These are phyloP conservation scores for Lineolata rhizophorae DNA, from an alignment of 495 filamentous ascomycete species.

Conservation along the genomic window DNA sequence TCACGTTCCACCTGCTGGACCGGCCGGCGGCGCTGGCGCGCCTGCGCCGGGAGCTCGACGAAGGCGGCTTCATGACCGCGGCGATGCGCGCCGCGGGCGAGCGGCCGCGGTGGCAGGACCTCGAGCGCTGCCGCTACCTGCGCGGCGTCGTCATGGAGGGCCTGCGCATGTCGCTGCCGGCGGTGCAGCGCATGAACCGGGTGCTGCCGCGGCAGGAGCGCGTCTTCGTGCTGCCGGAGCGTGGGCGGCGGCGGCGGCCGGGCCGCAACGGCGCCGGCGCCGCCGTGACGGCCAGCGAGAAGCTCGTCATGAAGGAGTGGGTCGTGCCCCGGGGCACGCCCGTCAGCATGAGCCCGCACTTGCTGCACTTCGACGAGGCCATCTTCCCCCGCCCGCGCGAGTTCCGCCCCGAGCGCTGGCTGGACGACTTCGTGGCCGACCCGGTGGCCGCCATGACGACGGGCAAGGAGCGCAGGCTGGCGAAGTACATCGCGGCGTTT, in stretches of 20 bases:
- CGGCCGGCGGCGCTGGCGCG: conserved; percentile 7
- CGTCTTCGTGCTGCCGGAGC: too few species aligned
- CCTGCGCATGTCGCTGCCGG: background rate
- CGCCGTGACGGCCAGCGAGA: background rate
- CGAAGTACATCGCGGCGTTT: background rate
- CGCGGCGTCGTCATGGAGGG: background rate
- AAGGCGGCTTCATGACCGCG: too few species aligned
- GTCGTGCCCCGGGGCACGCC: background rate
- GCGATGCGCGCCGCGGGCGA: background rate
- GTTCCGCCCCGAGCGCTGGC: conserved; percentile 3
- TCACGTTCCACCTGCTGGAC: conserved; percentile 15
- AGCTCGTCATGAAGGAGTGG: background rate
- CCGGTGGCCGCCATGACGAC: too few species aligned
- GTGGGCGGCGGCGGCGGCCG: too few species aligned
- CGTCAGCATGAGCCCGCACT: background rate
- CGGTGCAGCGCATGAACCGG: background rate
- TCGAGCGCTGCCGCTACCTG: background rate
- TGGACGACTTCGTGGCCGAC: too few species aligned
- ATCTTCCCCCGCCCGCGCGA: conserved; percentile 1
- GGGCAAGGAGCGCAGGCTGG: background rate
- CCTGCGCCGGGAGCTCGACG: conserved; percentile 11
- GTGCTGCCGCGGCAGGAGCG: background rate
- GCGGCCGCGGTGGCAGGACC: background rate
- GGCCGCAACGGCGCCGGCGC: too few species aligned
- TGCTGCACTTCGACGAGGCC: background rate